A percentile compares a stretch with the other conserved stretches of the same genome.
These are phyloP conservation scores for Exutisphaerella laricina DNA, from an alignment of 2,329 filamentous ascomycete genomes.

Conservation along the genomic window DNA sequence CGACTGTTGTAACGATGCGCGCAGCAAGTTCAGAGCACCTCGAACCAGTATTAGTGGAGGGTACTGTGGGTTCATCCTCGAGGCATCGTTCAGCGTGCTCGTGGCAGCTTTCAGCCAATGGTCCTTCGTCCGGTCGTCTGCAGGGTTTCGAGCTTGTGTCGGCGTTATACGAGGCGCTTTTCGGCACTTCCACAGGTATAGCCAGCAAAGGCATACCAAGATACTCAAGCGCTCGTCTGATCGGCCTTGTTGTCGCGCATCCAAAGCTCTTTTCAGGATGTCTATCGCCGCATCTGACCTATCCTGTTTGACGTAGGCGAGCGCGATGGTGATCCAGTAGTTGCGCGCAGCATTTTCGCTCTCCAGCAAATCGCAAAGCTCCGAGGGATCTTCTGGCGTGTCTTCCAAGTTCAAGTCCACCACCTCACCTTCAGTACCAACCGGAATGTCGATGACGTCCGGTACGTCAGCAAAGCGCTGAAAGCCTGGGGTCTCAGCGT, in stretches of 20 bases:
- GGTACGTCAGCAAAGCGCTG: constrained; percentile 58
- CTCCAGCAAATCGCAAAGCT: constrained; percentile 90
- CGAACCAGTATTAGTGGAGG: constrained; percentile 86
- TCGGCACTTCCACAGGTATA: constrained; percentile 83
- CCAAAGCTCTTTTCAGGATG: constrained; percentile 65
- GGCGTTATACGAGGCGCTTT: constrained; percentile 64
- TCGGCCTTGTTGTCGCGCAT: constrained; percentile 58
- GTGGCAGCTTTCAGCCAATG: constrained; percentile 89
- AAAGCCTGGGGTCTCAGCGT: constrained; percentile 34
- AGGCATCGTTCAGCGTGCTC: constrained; percentile 87
- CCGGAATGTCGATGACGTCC: constrained; percentile 58
- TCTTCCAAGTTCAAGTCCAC: constrained; percentile 93
- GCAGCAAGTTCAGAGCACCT: constrained; percentile 80
- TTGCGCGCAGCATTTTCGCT: constrained; percentile 86
- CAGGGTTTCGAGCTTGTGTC: constrained; percentile 53
- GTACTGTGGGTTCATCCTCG: constrained; percentile 85
- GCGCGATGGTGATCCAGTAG: constrained; percentile 96
- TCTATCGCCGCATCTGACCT: constrained; percentile 80
- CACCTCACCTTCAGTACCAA: constrained; percentile 59
- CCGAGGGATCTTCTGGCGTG: constrained; percentile 82
- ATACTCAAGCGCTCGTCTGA: constrained; percentile 80
- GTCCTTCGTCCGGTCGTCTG: constrained; percentile 85
- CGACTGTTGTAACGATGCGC: constrained; percentile 72
- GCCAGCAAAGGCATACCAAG: constrained; percentile 80
- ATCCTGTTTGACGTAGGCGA: constrained; percentile 93